phyloP scores from a whole-genome alignment of 2,329 filamentous ascomycete species.

The Chaetothyriales sp. region DNA sequence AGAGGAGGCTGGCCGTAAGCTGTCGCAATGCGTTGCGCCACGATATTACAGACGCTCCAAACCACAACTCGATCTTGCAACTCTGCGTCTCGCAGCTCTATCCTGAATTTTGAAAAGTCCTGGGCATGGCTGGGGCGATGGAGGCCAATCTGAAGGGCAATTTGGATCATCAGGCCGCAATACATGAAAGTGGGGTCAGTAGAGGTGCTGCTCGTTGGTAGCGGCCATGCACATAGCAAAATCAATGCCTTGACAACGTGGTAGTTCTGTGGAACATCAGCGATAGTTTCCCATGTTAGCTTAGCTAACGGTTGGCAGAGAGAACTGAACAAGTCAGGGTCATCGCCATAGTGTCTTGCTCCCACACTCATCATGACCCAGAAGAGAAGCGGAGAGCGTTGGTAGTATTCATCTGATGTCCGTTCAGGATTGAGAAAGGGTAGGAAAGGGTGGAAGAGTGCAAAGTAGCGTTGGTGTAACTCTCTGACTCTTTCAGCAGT shows the following conservation, averaged over 20 bases:
- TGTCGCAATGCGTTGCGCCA: constrained; percentile 54
- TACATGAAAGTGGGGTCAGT: constrained; percentile 54
- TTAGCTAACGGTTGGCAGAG: constrained; percentile 40
- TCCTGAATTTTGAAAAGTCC: constrained; percentile 37
- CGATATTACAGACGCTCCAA: constrained; percentile 56
- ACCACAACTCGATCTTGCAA: constrained; percentile 51
- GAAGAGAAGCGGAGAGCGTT: constrained; percentile 49
- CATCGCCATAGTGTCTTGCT: constrained; percentile 44
- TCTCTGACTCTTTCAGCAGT: constrained; percentile 31
- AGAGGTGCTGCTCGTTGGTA: constrained; percentile 50
- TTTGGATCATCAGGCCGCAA: constrained; percentile 53
- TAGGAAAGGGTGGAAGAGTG: constrained; percentile 50
- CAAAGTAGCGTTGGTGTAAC: constrained; percentile 47
- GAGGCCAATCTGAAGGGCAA: constrained; percentile 53
- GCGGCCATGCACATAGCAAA: constrained; percentile 51
- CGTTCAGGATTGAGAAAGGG: constrained; percentile 46
- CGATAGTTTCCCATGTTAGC: constrained; percentile 48
- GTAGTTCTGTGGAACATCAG: constrained; percentile 49
- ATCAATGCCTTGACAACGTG: constrained; percentile 52
- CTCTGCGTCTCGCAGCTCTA: constrained; percentile 47
- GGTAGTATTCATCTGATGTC: constrained; percentile 44
- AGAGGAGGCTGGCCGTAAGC: constrained; percentile 54
- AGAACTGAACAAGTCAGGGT: constrained; percentile 41
- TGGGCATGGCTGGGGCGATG: constrained; percentile 52
- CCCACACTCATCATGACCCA: constrained; percentile 54